A percentile compares a stretch with the other conserved stretches of the same genome.
Conservation (phyloP, 257 asterid genomes). For the Rhazya stricta region DNA sequence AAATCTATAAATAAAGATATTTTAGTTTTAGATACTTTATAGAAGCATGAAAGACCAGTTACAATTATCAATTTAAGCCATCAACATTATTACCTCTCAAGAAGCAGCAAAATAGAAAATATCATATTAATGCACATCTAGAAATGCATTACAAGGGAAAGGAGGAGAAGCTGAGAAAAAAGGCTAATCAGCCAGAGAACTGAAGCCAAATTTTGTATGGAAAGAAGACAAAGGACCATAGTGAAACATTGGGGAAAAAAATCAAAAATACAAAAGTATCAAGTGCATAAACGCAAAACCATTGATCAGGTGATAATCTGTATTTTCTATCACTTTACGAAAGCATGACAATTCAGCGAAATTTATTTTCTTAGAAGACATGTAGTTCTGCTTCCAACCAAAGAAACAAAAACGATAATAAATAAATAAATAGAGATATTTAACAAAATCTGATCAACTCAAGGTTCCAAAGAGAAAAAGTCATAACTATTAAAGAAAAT, state of each 20-base stretch:
- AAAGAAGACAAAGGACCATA: too few relatives aligned
- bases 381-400: too few relatives aligned
- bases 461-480: background rate
- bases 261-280: too few relatives aligned
- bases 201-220: background rate
- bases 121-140: background rate
- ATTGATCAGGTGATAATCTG: background rate
- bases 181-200: background rate
- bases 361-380: background rate
- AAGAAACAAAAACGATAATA: too few relatives aligned
- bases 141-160: background rate
- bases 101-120: background rate
- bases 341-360: background rate
- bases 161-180: background rate
- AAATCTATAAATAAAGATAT: background rate
- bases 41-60: background rate
- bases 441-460: background rate
- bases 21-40: background rate
- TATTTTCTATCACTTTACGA: background rate
- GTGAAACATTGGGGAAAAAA: background rate
- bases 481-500: background rate
- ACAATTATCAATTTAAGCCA: background rate
- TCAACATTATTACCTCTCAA: background rate
- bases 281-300: background rate
- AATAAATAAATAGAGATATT: too few relatives aligned